phyloP scores from a whole-genome alignment of 2,329 filamentous ascomycete genomes.

The Magnaporthiopsis incrustans region DNA sequence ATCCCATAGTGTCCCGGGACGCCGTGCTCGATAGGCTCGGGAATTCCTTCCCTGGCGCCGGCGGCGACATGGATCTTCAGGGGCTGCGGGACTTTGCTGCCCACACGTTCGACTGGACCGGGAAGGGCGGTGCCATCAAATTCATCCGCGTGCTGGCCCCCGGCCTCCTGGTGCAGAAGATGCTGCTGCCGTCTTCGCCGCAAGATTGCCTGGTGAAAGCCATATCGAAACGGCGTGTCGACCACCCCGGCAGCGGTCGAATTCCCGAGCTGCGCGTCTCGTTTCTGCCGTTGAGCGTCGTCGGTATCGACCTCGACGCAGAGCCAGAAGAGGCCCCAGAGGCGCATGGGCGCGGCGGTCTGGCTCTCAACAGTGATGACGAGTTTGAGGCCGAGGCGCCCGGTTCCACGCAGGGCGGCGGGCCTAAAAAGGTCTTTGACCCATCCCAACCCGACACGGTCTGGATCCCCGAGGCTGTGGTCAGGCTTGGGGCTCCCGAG shows the following conservation, averaged over 20 bases:
- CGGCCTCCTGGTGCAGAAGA: constrained; percentile 58
- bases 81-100: constrained; percentile 66
- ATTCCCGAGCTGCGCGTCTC: constrained; percentile 71
- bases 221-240: constrained; percentile 56
- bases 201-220: constrained; percentile 45
- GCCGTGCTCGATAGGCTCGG: constrained; percentile 48
- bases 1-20: constrained; percentile 68
- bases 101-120: constrained; percentile 82
- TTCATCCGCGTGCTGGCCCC: constrained; percentile 76
- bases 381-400: constrained; percentile 40
- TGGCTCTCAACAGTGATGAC: constrained; percentile 59
- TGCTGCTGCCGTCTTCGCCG: constrained; percentile 24
- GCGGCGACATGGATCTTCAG: constrained; percentile 45
- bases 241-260: constrained; percentile 65
- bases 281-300: constrained; percentile 67
- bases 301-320: constrained; percentile 65
- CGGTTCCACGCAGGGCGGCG: constrained; percentile 12
- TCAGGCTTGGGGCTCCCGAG: constrained; percentile 55
- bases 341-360: constrained; percentile 39
- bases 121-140: constrained; percentile 70
- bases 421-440: constrained; percentile 45
- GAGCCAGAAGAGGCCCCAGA: constrained; percentile 53
- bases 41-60: constrained; percentile 46
- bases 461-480: constrained; percentile 61
- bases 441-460: constrained; percentile 56